Conservation (phyloP, 805 yeast species). For the Tetrapisispora namnaoensis region DNA sequence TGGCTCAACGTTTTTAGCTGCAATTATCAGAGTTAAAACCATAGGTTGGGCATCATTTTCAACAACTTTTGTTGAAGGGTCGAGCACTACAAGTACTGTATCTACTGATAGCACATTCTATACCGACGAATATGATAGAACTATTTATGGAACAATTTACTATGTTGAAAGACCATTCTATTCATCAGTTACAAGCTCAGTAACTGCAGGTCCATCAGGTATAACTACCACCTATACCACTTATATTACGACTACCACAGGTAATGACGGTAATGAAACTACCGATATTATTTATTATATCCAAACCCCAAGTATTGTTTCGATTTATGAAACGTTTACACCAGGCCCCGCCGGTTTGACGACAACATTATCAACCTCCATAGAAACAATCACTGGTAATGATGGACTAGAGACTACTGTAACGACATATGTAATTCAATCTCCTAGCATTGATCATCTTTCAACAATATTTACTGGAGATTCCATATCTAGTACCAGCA, state of each 20-base stretch:
- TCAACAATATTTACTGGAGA: not conserved
- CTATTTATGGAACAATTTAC: not conserved
- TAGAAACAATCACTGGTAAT: constrained; percentile 2
- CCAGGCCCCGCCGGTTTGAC: not conserved
- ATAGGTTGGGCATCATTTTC: not conserved
- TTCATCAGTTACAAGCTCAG: not conserved
- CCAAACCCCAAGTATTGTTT: constrained; percentile 4
- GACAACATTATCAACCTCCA: constrained; percentile 5
- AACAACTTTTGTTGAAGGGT: not conserved
- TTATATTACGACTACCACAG: constrained; percentile 1
- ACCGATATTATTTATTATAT: not conserved
- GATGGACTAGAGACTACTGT: constrained; percentile 1
- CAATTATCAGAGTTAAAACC: not conserved
- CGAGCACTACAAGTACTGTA: not conserved
- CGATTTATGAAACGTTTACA: not conserved
- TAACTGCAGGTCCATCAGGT: not conserved
- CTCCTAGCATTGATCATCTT: constrained; percentile 1
- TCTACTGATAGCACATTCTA: not conserved
- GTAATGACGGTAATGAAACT: constrained; percentile 2
- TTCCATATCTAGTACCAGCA: not conserved
- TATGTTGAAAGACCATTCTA: constrained; percentile 1
- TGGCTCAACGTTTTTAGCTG: not conserved
- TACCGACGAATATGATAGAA: not conserved
- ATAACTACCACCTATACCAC: constrained; percentile 6
- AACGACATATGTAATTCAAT: constrained; percentile 3